Conservation (phyloP, 352 stramenopile species). For the Pythium brassicae region DNA sequence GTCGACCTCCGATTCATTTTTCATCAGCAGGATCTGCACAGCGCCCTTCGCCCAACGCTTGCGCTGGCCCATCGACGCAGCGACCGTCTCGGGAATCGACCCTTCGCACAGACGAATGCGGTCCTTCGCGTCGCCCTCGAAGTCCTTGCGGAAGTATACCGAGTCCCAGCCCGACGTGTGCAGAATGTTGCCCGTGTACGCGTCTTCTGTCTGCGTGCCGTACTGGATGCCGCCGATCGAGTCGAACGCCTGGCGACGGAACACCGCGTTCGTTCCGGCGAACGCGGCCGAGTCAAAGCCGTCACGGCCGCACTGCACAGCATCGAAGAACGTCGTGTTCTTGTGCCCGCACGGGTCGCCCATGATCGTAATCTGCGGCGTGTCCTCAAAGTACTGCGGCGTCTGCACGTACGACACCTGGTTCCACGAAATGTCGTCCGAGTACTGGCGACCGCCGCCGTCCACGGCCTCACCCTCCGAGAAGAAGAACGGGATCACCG, state of each 20-base stretch:
- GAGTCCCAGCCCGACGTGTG: slow-evolving; percentile 83
- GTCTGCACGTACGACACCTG: slow-evolving; percentile 88
- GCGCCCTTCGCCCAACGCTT: slow-evolving; percentile 89
- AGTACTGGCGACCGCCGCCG: slow-evolving; percentile 79
- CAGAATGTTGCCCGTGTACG: slow-evolving; percentile 84
- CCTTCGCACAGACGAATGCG: slow-evolving; percentile 84
- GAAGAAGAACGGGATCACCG: slow-evolving; percentile 87
- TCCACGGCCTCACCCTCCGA: slow-evolving; percentile 85
- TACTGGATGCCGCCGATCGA: slow-evolving; percentile 88
- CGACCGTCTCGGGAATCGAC: slow-evolving; percentile 78
- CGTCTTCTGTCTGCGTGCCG: slow-evolving; percentile 88
- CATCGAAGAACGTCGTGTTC: slow-evolving; percentile 91
- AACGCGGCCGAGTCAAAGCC: slow-evolving; percentile 87
- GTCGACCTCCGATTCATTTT: slow-evolving; percentile 87
- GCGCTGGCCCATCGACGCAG: slow-evolving; percentile 78
- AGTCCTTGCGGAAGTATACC: slow-evolving; percentile 89
- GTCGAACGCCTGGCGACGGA: slow-evolving; percentile 86
- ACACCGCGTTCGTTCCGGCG: slow-evolving; percentile 86
- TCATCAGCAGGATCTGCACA: slow-evolving; percentile 87
- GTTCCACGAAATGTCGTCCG: slow-evolving; percentile 88
- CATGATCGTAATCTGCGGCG: slow-evolving; percentile 79
- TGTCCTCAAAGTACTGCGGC: slow-evolving; percentile 88
- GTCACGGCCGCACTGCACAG: slow-evolving; percentile 83
- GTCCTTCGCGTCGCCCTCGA: slow-evolving; percentile 82
- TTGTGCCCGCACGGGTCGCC: slow-evolving; percentile 86